Conservation (phyloP, 176 grass and related monocot genomes). For the Musa itinerans region DNA sequence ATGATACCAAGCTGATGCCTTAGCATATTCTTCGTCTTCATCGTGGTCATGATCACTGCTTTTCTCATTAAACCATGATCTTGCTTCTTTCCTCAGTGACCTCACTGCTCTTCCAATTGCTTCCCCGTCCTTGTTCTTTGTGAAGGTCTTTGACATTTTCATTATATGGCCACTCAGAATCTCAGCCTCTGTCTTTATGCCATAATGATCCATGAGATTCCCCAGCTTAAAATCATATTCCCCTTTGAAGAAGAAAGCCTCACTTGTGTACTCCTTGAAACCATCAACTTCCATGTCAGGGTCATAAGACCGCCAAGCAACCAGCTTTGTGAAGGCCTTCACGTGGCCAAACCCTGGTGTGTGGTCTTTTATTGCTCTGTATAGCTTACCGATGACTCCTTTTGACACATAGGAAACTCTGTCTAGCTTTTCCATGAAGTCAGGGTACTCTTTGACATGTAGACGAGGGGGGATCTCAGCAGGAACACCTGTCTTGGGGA, state of each 20-base stretch:
- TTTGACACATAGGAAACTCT: constrained; percentile 52
- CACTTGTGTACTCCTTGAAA: constrained; percentile 36
- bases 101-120: constrained; percentile 54
- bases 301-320: constrained; percentile 58
- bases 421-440: constrained; percentile 89
- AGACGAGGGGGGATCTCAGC: constrained; percentile 49
- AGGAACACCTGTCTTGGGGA: constrained; percentile 80
- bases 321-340: constrained; percentile 49
- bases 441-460: constrained; percentile 71
- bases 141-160: constrained; percentile 82
- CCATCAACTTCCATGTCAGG: constrained; percentile 68
- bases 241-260: constrained; percentile 52
- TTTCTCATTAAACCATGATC: constrained; percentile 62
- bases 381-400: constrained; percentile 74
- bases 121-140: constrained; percentile 62
- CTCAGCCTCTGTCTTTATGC: constrained; percentile 84
- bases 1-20: constrained; percentile 90
- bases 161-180: constrained; percentile 69
- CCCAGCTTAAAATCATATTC: constrained; percentile 82
- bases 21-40: constrained; percentile 31
- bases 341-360: constrained; percentile 17
- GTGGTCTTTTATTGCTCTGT: constrained; percentile 69
- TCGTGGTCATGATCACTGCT: constrained; percentile 13
- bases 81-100: constrained; percentile 73
- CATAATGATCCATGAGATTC: constrained; percentile 89